Base-by-base conservation (phyloP, 75 land plant genomes). In the Pinus taeda region DNA sequence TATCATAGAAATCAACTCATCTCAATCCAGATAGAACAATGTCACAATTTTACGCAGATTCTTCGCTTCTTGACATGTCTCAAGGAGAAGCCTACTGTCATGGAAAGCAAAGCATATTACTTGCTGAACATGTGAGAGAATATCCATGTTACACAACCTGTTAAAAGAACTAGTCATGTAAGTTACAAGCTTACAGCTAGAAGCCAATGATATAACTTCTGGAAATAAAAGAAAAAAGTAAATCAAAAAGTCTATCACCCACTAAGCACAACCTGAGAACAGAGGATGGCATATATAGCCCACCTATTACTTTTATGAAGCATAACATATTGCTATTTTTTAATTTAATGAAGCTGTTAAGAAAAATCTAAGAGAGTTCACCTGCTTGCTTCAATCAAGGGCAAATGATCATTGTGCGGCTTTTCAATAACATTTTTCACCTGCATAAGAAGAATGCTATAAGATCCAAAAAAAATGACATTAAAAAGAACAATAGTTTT, bases 71-170 rank as follows among this genome's bases (percentile, higher is more conserved):
- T 90, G 86, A 61, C 99, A 96, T 39, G 99, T 96, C 81, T 96
- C 99, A 93, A 94, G 90, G 5, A 96, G 90, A 82, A 96, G 62
- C 73, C 77, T 90, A 83, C 97, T 96, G 78, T 96, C 99, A 77
- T 96, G 99, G 57, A 96, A 96, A 56, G 99, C 99, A 79, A 96
- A 96, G 85, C 99, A 96, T 64, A 96, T 96, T 62, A 96, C 99
- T 86, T 96, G 99, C 69, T 94, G 97, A 55, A 96, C 99, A 59
- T 92, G 94, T 66, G 97, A 94, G 56, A 96, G 83, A 78, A 96
- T 96, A 90, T 96, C 97, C 97, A 87, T 94, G 79, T 96, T 96
- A 79, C 99, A 96, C 17, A 94, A 61, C 89, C 99, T 96, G 93
- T 83, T 77, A 29, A 69, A 74, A 56, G 33, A 80, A 57, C 37